Base-by-base conservation (phyloP, 345 rosid species). In the Brassica carinata region DNA sequence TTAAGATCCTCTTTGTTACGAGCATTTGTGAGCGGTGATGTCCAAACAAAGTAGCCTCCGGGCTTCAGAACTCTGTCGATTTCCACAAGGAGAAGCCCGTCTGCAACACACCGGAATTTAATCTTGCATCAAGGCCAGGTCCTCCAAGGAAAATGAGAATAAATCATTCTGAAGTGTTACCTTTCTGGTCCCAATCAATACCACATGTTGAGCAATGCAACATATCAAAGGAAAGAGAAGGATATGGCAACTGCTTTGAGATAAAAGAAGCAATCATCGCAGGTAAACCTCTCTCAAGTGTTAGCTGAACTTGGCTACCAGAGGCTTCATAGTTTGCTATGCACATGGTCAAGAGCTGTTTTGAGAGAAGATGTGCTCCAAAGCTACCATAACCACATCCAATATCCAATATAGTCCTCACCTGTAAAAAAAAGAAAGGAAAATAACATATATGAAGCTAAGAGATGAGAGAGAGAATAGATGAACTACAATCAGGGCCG, bases 341-440 rank as follows among this genome's bases (percentile, higher is more conserved):
- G 89, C 99, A 96, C 97, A 96, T 89, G 9, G 99, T 92, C 77
- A 96, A 79, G 58, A 96, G 86, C 67, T 89, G 91, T 69, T 89
- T 91, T 6, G 97, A 90, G 38, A 86, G 85, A 55, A 94, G 91
- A 88, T 94, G 99, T 18, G 99, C 99, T 38, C 99, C 99, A 83
- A 92, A 96, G 89, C 99, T 96, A 72, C 99, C 98, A 74, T 92
- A 96, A 80, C 99, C 99, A 80, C 99, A 96, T 75, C 98, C 99
- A 81, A 96, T 89, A 83, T 96, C 99, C 88, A 96, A 87, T 51
- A 96, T 87, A 67, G 96, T 92, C 83, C 99, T 89, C 66, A 96
- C 89, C 98, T 96, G 91, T 23, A 84, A 85, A 84, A 7, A 53
- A 1, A 53, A 53, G 2, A 18, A 51, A 51, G 7, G 6, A 51